A percentile compares a stretch with the other conserved stretches of the same genome.
Evolutionary conservation across 2,329 filamentous ascomycete species (phyloP).

Genomic region (Fusarium sp.): DNA sequence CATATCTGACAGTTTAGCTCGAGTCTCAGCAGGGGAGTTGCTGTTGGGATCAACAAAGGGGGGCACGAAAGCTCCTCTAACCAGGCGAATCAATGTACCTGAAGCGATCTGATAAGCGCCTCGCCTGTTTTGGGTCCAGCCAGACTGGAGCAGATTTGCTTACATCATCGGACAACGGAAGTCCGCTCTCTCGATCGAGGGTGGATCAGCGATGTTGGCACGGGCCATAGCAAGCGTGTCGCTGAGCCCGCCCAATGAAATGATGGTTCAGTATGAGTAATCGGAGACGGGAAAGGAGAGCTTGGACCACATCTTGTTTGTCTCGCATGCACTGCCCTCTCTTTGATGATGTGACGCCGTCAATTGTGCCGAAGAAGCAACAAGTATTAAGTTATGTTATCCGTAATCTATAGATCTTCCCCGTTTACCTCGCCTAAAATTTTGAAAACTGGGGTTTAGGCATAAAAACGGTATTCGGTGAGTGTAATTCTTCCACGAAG

Average conservation of each 20-base stretch:
- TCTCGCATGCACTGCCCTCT: slow-evolving; percentile 17
- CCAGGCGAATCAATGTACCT: slow-evolving; percentile 5
- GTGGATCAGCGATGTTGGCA: background rate
- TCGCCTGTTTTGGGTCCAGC: background rate
- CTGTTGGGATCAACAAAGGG: slow-evolving; percentile 17
- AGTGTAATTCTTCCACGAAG: too few relatives aligned
- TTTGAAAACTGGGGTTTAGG: background rate
- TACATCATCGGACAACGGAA: slow-evolving; percentile 23
- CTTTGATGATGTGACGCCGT: slow-evolving; percentile 1
- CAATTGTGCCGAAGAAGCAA: slow-evolving; percentile 1
- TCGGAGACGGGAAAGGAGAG: slow-evolving; percentile 16
- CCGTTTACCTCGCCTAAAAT: background rate
- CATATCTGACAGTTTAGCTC: slow-evolving; percentile 18
- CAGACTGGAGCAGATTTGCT: slow-evolving; percentile 15
- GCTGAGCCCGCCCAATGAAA: background rate
- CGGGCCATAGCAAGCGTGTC: background rate
- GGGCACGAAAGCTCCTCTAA: background rate
- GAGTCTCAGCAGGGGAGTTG: slow-evolving; percentile 17
- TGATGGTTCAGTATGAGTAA: background rate
- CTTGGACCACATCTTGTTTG: slow-evolving; percentile 22
- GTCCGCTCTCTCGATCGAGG: background rate
- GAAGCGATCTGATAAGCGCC: slow-evolving; percentile 18
- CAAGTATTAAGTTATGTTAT: background rate
- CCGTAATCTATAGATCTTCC: background rate
- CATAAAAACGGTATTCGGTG: too few relatives aligned